A percentile compares a stretch with the other conserved stretches of the same genome.
Conservation (phyloP, 768 basidiomycete species). For the Chalciporus piperatus region DNA sequence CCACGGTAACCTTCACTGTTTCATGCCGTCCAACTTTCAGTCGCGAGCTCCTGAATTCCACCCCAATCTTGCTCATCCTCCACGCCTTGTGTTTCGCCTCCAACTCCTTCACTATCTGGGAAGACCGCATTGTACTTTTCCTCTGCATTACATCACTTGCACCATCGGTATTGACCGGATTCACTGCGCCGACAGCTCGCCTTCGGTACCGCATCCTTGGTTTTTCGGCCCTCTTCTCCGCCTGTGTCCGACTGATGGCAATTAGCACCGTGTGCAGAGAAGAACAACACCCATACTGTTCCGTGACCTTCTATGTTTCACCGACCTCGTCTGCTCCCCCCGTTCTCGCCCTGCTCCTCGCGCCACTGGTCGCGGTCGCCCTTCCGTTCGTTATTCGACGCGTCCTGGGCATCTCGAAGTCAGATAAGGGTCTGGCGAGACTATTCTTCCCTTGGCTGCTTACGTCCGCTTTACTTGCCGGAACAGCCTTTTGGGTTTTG, state of each 20-base stretch:
- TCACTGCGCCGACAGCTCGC: constrained; percentile 63
- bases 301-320: constrained; percentile 85
- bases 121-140: constrained; percentile 80
- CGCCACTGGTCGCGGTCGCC: constrained; percentile 51
- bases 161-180: constrained; percentile 56
- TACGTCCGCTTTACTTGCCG: constrained; percentile 54
- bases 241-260: constrained; percentile 72
- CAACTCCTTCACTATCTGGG: constrained; percentile 98
- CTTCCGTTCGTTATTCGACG: constrained; percentile 56
- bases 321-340: constrained; percentile 68
- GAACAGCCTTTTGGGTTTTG: constrained; percentile 70
- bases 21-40: constrained; percentile 38
- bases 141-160: constrained; percentile 65
- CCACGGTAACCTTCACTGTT: constrained; percentile 44
- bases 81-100: constrained; percentile 81
- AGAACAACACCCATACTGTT: constrained; percentile 89
- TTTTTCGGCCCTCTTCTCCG: constrained; percentile 63
- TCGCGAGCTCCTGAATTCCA: constrained; percentile 24
- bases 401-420: constrained; percentile 64
- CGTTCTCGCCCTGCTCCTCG: constrained; percentile 51
- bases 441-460: constrained; percentile 61
- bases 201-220: constrained; percentile 75
- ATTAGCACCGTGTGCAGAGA: constrained; percentile 89
- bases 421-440: constrained; percentile 70
- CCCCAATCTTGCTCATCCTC: constrained; percentile 53